phyloP scores from a whole-genome alignment of 176 grass and related monocot genomes.

The Triticum timopheevii region DNA sequence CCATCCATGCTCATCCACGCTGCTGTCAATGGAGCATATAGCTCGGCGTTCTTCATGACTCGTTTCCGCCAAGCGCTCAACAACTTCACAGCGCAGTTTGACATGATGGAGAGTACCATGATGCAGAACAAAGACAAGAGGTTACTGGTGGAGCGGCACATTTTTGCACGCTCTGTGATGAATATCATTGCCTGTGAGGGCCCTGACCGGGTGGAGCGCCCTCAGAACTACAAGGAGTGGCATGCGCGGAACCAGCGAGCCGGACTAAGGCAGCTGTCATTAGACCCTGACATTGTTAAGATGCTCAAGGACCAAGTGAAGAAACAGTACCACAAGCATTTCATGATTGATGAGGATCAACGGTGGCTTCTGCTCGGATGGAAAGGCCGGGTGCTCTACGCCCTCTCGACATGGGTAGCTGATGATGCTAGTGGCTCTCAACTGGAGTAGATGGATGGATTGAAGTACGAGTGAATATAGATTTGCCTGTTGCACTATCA shows the following conservation, averaged over 20 bases:
- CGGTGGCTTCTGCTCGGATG: slow-evolving; percentile 52
- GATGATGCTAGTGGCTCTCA: not conserved
- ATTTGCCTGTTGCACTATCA: not conserved
- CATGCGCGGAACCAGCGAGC: slow-evolving; percentile 42
- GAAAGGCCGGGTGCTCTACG: slow-evolving; percentile 45
- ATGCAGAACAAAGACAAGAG: slow-evolving; percentile 27
- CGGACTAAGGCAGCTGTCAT: slow-evolving; percentile 43
- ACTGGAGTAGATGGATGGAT: not conserved
- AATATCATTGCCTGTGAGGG: slow-evolving; percentile 58
- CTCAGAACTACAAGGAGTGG: slow-evolving; percentile 55
- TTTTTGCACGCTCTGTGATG: slow-evolving; percentile 31
- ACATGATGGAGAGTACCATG: slow-evolving; percentile 42
- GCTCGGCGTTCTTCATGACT: slow-evolving; percentile 42
- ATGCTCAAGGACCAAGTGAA: slow-evolving; percentile 34
- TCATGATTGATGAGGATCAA: slow-evolving; percentile 41
- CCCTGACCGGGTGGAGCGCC: slow-evolving; percentile 38
- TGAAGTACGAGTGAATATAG: not conserved
- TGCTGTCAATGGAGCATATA: slow-evolving; percentile 30
- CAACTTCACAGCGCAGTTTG: slow-evolving; percentile 38
- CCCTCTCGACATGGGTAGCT: slow-evolving; percentile 35
- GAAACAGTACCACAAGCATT: slow-evolving; percentile 45
- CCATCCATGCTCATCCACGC: slow-evolving; percentile 39
- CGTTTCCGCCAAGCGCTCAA: slow-evolving; percentile 47
- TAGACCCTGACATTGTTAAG: slow-evolving; percentile 24
- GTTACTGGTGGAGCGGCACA: slow-evolving; percentile 36